These are phyloP conservation scores for Radiomyces spectabilis DNA, from an alignment of 192 early-diverging fungal species.

Conservation along the genomic window DNA sequence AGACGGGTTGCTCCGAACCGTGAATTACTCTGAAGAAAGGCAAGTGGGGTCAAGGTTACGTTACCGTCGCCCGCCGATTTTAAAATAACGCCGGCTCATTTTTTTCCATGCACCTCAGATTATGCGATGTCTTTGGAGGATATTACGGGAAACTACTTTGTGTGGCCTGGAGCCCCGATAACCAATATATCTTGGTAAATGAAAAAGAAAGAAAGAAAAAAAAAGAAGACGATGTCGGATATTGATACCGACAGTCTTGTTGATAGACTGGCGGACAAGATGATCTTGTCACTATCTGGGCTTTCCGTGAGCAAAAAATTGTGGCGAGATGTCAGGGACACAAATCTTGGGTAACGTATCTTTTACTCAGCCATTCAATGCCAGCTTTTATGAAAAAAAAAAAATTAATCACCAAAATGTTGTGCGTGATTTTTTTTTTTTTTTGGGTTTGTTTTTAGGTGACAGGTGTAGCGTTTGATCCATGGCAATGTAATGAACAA, in stretches of 20 bases:
- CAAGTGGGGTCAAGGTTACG: too few relatives aligned
- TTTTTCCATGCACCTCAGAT: slow-evolving; percentile 13
- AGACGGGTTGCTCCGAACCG: slow-evolving; percentile 72
- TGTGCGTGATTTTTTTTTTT: background rate
- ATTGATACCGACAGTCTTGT: slow-evolving; percentile 9
- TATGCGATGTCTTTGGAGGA: slow-evolving; percentile 68
- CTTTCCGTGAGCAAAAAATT: slow-evolving; percentile 65
- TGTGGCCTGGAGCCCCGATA: slow-evolving; percentile 85
- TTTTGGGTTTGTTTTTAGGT: slow-evolving; percentile 3
- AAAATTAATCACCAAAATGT: background rate
- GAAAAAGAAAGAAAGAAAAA: background rate
- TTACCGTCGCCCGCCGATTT: too few relatives aligned
- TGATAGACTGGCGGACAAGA: slow-evolving; percentile 81
- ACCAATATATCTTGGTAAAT: slow-evolving; percentile 64
- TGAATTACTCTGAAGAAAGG: slow-evolving; percentile 66
- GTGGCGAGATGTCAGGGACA: slow-evolving; percentile 89
- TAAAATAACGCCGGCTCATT: too few relatives aligned
- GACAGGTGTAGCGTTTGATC: slow-evolving; percentile 78
- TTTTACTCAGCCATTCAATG: too few relatives aligned
- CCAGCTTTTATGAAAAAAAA: background rate
- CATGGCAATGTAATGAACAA: slow-evolving; percentile 64
- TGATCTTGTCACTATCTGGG: slow-evolving; percentile 86
- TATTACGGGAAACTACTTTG: slow-evolving; percentile 87
- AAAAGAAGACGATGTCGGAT: background rate
- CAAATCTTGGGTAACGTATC: slow-evolving; percentile 83